Evolutionary conservation across 371 early-diverging fungal genomes (phyloP).

Genomic region (Rhizopus stolonifer): DNA sequence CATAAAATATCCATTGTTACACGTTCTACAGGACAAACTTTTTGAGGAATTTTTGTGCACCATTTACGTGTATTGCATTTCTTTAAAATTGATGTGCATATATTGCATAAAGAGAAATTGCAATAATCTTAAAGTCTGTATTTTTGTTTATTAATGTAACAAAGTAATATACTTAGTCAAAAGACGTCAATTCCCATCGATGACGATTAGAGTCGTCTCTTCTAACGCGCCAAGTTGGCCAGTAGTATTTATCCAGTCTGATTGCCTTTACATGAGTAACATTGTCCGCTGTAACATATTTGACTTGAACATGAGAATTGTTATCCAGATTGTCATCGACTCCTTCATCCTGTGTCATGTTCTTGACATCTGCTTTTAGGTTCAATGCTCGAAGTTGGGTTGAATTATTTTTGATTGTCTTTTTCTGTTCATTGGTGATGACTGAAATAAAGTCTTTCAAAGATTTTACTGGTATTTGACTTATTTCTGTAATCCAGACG

Average conservation of each 20-base stretch:
- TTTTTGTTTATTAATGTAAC: too few relatives aligned
- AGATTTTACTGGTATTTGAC: conserved; percentile 38
- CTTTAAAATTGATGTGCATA: too few relatives aligned
- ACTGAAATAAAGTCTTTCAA: conserved; percentile 48
- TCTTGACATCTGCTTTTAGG: background rate
- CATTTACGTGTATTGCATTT: too few relatives aligned
- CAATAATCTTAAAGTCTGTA: too few relatives aligned
- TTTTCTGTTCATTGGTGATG: conserved; percentile 26
- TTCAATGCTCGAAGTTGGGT: background rate
- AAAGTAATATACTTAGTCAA: background rate
- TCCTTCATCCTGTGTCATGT: conserved; percentile 24
- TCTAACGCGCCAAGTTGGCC: conserved; percentile 68
- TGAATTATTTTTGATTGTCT: conserved; percentile 8
- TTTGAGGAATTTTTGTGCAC: too few relatives aligned
- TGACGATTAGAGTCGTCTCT: conserved; percentile 39
- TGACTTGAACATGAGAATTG: conserved; percentile 60
- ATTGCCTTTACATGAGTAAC: conserved; percentile 57
- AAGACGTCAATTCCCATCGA: conserved; percentile 46
- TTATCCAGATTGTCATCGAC: conserved; percentile 24
- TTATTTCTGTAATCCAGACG: conserved; percentile 70
- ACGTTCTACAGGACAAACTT: too few relatives aligned
- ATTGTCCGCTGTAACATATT: conserved; percentile 53
- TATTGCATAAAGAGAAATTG: too few relatives aligned
- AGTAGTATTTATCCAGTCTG: conserved; percentile 68
- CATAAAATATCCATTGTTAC: too few relatives aligned